Conservation (phyloP, 225 moss, liverwort and hornwort species). For the Pleurozium schreberi region DNA sequence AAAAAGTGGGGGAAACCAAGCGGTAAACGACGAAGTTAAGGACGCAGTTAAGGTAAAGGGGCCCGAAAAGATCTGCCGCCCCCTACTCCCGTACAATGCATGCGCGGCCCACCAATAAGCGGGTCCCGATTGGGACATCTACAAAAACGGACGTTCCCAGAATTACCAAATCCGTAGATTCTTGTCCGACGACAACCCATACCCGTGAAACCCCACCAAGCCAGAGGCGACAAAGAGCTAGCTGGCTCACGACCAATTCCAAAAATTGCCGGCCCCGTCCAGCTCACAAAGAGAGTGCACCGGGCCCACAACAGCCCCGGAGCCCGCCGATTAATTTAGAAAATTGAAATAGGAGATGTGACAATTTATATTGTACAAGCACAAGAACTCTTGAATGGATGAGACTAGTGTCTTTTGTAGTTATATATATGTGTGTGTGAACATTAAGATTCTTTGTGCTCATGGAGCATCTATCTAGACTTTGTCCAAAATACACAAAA, state of each 20-base stretch:
- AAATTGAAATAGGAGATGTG: too few relatives aligned
- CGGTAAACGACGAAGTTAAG: not conserved
- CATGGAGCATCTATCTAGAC: too few relatives aligned
- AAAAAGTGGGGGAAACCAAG: not conserved
- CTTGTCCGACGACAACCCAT: rapidly evolving
- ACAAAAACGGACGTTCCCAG: rapidly evolving
- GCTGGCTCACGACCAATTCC: not conserved
- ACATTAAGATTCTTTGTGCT: too few relatives aligned
- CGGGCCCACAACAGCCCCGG: not conserved
- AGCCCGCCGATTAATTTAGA: too few relatives aligned
- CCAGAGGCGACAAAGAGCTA: not conserved
- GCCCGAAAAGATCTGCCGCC: not conserved
- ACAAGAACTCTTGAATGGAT: too few relatives aligned
- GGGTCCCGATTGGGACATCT: rapidly evolving
- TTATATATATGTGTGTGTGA: too few relatives aligned
- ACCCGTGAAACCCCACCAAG: not conserved
- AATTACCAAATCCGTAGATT: not conserved
- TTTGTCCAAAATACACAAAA: too few relatives aligned
- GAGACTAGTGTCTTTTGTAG: too few relatives aligned
- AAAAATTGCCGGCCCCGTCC: not conserved
- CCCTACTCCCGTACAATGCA: not conserved
- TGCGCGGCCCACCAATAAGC: not conserved
- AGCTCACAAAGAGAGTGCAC: not conserved
- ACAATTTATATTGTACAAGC: too few relatives aligned
- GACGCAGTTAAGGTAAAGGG: not conserved